Conservation (phyloP, 2,329 filamentous ascomycete genomes). For the Dryadomyces quercivorus region DNA sequence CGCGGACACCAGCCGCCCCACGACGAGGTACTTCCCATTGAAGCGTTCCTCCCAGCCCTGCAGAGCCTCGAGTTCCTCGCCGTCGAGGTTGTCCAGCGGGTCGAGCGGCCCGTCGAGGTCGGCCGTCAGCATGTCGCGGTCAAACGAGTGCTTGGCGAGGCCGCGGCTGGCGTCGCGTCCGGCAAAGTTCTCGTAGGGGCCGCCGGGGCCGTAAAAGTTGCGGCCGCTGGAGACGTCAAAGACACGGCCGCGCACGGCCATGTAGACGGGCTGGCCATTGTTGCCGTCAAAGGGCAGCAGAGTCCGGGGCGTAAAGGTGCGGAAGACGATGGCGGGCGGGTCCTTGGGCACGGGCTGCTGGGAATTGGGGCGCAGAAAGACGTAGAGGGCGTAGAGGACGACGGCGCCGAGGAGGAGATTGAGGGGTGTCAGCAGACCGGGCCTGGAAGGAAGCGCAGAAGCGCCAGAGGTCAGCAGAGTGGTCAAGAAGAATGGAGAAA, state of each 20-base stretch:
- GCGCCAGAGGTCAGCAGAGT: no score
- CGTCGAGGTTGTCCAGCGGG: conserved; percentile 55
- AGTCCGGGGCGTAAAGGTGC: conserved; percentile 61
- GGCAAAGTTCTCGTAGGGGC: conserved; percentile 92
- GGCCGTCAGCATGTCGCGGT: conserved; percentile 88
- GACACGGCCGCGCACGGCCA: conserved; percentile 81
- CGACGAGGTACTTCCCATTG: conserved; percentile 85
- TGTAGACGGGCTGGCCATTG: conserved; percentile 63
- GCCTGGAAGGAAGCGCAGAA: conserved; percentile 14
- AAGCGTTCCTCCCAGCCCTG: conserved; percentile 91
- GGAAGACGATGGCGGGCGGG: conserved; percentile 48
- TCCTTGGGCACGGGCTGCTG: conserved; percentile 36
- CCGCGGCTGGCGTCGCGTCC: conserved; percentile 83
- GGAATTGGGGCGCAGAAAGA: conserved; percentile 37
- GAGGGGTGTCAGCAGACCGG: conserved; percentile 44
- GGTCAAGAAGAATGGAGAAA: neutral
- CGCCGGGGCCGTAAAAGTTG: conserved; percentile 93
- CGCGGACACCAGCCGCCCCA: conserved; percentile 64
- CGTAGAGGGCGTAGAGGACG: conserved; percentile 46
- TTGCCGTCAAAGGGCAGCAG: conserved; percentile 79
- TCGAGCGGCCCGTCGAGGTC: conserved; percentile 78
- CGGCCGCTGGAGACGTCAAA: conserved; percentile 81
- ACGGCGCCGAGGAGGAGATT: conserved; percentile 47
- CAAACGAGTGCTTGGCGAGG: conserved; percentile 83
- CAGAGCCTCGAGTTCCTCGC: conserved; percentile 71